Conservation (phyloP, 352 stramenopile genomes). For the Globisporangium nodosum region DNA sequence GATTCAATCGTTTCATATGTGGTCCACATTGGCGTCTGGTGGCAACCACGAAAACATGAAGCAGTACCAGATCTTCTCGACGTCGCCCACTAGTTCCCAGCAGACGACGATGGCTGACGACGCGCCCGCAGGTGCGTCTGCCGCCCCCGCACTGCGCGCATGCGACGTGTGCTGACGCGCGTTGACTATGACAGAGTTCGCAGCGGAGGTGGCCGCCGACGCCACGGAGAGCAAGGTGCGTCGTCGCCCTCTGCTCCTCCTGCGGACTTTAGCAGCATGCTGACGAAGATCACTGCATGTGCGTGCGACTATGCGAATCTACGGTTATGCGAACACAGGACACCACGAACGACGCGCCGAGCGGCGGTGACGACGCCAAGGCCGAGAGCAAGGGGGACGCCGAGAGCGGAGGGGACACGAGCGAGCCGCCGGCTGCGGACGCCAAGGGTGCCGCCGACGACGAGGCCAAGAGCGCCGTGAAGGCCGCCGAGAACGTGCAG, state of each 20-base stretch:
- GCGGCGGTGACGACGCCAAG: not conserved
- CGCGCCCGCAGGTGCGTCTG: not conserved
- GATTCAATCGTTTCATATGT: too few relatives aligned
- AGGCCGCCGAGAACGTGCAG: slow-evolving; percentile 64
- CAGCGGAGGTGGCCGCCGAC: not conserved
- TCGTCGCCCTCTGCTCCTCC: too few relatives aligned
- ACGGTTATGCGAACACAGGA: not conserved
- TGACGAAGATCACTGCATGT: too few relatives aligned
- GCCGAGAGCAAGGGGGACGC: not conserved
- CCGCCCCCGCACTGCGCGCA: not conserved
- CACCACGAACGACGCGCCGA: not conserved
- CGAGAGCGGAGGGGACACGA: not conserved
- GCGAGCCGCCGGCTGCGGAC: not conserved
- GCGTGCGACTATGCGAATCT: not conserved
- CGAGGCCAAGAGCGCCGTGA: slow-evolving; percentile 54
- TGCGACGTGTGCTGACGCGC: not conserved
- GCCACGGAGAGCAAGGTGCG: not conserved
- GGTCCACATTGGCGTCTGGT: too few relatives aligned
- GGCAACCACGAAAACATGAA: not conserved
- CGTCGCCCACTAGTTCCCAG: too few relatives aligned
- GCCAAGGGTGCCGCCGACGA: not conserved
- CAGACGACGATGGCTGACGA: not conserved
- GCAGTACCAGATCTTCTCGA: not conserved
- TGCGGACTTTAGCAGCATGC: too few relatives aligned
- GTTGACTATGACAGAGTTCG: not conserved